Evolutionary conservation across 1,284 basidiomycete genomes (phyloP).

Genomic region (Cryptococcus sp.): DNA sequence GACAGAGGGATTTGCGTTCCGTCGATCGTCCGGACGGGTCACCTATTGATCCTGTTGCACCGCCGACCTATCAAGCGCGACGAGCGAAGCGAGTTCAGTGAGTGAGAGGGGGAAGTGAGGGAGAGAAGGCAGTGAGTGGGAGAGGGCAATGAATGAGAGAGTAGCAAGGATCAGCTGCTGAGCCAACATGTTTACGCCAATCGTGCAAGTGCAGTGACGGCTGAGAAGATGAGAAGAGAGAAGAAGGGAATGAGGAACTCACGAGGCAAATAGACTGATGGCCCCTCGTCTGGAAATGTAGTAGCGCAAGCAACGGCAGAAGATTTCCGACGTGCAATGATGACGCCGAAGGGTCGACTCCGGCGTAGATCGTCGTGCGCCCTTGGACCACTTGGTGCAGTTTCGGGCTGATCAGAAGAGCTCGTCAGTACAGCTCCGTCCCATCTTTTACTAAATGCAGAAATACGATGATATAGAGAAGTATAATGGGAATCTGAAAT

Average conservation of each 20-base stretch:
- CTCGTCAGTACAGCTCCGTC: neutral
- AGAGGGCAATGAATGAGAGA: no score
- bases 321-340: constrained; percentile 94
- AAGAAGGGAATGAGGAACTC: constrained; percentile 39
- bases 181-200: neutral
- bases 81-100: neutral
- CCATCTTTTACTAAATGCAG: neutral
- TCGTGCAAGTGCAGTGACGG: neutral
- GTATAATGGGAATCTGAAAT: neutral
- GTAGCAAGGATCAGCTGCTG: constrained; percentile 5
- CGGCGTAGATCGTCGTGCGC: constrained; percentile 71
- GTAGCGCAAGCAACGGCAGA: constrained; percentile 77
- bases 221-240: neutral
- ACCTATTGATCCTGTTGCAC: constrained; percentile 93
- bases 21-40: constrained; percentile 89
- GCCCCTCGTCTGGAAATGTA: constrained; percentile 83
- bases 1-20: constrained; percentile 73
- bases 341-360: constrained; percentile 87
- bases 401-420: constrained; percentile 28
- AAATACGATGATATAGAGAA: neutral
- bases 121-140: neutral
- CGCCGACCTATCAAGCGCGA: constrained; percentile 72
- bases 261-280: constrained; percentile 82
- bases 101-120: neutral
- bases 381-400: constrained; percentile 38